A percentile compares a stretch with the other conserved stretches of the same genome.
These are phyloP conservation scores for Fusarium nematophilum DNA, from an alignment of 2,329 filamentous ascomycete species.

Conservation along the genomic window DNA sequence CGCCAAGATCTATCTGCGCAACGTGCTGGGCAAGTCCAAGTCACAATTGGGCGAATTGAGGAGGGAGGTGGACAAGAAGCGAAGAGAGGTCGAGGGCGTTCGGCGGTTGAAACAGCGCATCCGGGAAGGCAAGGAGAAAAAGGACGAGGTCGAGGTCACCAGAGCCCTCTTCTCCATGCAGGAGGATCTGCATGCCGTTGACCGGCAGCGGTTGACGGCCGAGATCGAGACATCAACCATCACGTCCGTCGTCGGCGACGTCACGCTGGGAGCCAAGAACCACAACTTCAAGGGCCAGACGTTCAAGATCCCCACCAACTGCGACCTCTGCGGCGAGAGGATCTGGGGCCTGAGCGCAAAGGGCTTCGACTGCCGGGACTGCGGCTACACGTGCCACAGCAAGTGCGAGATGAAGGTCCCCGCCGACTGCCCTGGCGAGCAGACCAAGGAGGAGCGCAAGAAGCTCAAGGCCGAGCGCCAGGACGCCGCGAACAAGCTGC, in stretches of 20 bases:
- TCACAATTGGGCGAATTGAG: constrained; percentile 81
- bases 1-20: constrained; percentile 90
- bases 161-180: constrained; percentile 85
- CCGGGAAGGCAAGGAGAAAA: constrained; percentile 85
- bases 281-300: constrained; percentile 99
- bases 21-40: constrained; percentile 92
- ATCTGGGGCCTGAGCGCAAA: constrained; percentile 98
- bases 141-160: constrained; percentile 88
- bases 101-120: constrained; percentile 80
- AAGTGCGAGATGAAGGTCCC: constrained; percentile 99
- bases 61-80: constrained; percentile 86
- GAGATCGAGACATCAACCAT: constrained; percentile 96
- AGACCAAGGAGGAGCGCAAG: constrained; percentile 94
- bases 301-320: constrained; percentile 99
- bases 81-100: constrained; percentile 82
- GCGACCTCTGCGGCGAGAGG: constrained; percentile 93
- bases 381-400: constrained; percentile 97
- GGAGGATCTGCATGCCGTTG: constrained; percentile 85
- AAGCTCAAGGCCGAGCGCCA: constrained; percentile 90
- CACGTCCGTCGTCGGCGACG: constrained; percentile 88
- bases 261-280: constrained; percentile 91
- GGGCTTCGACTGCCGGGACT: constrained; percentile 95
- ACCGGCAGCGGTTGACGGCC: constrained; percentile 84
- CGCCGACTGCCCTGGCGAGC: constrained; percentile 92
- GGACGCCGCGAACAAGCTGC: constrained; percentile 74